Evolutionary conservation across 495 filamentous ascomycete genomes (phyloP).

Genomic region (Penicillium ochrochloron): DNA sequence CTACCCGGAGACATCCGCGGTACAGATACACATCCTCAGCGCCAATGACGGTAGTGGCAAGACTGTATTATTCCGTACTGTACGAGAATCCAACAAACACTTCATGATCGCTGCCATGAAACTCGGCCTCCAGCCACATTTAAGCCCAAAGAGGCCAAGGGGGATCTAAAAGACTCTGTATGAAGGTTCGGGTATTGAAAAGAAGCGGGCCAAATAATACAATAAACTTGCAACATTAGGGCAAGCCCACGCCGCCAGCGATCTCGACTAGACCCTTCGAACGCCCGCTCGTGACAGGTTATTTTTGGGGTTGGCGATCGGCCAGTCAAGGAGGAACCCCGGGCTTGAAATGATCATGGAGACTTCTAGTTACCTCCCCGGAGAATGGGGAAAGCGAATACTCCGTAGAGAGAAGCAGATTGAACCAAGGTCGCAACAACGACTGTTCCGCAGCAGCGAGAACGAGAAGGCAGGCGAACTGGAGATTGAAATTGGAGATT

Average conservation of each 20-base stretch:
- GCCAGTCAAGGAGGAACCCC: conserved; percentile 1
- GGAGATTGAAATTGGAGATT: conserved; percentile 14
- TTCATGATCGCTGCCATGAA: not conserved
- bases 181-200: conserved; percentile 18
- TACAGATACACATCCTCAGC: conserved; percentile 4
- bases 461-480: not conserved
- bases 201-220: conserved; percentile 21
- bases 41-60: conserved; percentile 9
- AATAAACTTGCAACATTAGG: conserved; percentile 38
- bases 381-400: not conserved
- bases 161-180: conserved; percentile 9
- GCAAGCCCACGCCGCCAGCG: conserved; percentile 22
- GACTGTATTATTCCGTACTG: not conserved
- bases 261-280: conserved; percentile 30
- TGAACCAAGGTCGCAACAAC: not conserved
- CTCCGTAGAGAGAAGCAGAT: not conserved
- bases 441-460: not conserved
- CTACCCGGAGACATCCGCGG: not conserved
- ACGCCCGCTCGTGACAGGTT: conserved; percentile 25
- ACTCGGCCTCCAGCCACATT: conserved; percentile 23
- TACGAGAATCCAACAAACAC: not conserved
- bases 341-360: not conserved
- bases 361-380: not conserved
- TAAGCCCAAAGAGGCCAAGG: conserved; percentile 21
- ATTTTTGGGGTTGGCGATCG: conserved; percentile 29